phyloP scores from a whole-genome alignment of 306 rosid species.

The Castanopsis chinensis region DNA sequence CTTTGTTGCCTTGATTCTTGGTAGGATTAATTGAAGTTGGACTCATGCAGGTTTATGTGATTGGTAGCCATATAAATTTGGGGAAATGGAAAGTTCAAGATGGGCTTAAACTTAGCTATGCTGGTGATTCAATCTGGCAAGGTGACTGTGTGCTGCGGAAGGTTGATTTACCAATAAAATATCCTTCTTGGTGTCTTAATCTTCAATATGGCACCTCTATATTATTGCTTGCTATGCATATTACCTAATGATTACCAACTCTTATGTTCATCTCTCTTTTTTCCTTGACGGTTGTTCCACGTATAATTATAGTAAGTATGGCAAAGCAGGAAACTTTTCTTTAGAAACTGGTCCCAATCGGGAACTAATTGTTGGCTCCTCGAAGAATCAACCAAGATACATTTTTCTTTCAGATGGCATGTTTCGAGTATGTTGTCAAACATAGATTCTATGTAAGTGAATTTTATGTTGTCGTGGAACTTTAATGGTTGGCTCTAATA shows the following conservation, averaged over 20 bases:
- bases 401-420: constrained; percentile 81
- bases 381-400: constrained; percentile 51
- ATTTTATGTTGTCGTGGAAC: constrained; percentile 4
- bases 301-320: constrained; percentile 77
- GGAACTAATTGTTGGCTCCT: constrained; percentile 50
- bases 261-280: neutral
- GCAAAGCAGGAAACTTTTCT: constrained; percentile 52
- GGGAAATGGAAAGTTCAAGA: constrained; percentile 74
- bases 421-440: constrained; percentile 60
- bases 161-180: constrained; percentile 72
- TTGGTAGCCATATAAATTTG: constrained; percentile 67
- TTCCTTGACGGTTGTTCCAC: constrained; percentile 68
- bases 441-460: constrained; percentile 13
- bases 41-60: constrained; percentile 62
- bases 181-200: constrained; percentile 52
- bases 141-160: constrained; percentile 64
- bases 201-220: neutral
- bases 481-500: constrained; percentile 6
- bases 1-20: constrained; percentile 10
- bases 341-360: constrained; percentile 76
- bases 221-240: constrained; percentile 17
- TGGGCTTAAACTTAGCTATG: constrained; percentile 75
- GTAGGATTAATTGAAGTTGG: constrained; percentile 15
- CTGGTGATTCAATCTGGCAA: constrained; percentile 81
- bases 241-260: neutral